These are phyloP conservation scores for Emericellopsis atlantica DNA, from an alignment of 2,329 filamentous ascomycete genomes.

Conservation along the genomic window DNA sequence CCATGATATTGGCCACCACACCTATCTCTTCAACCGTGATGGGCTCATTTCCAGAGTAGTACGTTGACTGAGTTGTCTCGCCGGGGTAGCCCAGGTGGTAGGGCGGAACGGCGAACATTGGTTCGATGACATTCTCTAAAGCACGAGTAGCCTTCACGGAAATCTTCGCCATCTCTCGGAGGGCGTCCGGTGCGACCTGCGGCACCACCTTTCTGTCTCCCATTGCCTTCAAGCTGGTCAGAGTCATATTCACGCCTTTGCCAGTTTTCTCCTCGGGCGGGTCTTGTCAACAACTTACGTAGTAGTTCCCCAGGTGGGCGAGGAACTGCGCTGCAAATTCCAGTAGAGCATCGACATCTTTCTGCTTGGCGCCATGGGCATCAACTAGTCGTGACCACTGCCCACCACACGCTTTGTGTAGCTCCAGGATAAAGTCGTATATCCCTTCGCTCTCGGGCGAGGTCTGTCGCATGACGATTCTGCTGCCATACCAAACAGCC, in stretches of 20 bases:
- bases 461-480: slow-evolving; percentile 43
- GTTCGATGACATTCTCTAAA: slow-evolving; percentile 25
- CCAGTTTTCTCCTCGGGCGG: too few species aligned
- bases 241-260: too few species aligned
- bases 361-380: slow-evolving; percentile 20
- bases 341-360: slow-evolving; percentile 34
- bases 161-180: slow-evolving; percentile 29
- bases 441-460: slow-evolving; percentile 44
- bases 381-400: slow-evolving; percentile 33
- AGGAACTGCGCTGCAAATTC: slow-evolving; percentile 44
- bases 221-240: slow-evolving; percentile 21
- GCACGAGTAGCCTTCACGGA: slow-evolving; percentile 5
- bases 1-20: slow-evolving; percentile 33
- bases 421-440: slow-evolving; percentile 43
- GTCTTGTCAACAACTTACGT: slow-evolving; percentile 13
- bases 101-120: slow-evolving; percentile 33
- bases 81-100: slow-evolving; percentile 44
- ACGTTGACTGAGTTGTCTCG: slow-evolving; percentile 35
- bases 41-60: slow-evolving; percentile 38
- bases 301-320: slow-evolving; percentile 48
- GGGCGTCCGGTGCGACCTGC: slow-evolving; percentile 22
- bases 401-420: slow-evolving; percentile 34
- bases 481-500: slow-evolving; percentile 40
- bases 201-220: slow-evolving; percentile 49
- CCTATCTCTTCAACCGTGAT: slow-evolving; percentile 40